Evolutionary conservation across 345 rosid species (phyloP).

Genomic region (Nasturtium officinale): DNA sequence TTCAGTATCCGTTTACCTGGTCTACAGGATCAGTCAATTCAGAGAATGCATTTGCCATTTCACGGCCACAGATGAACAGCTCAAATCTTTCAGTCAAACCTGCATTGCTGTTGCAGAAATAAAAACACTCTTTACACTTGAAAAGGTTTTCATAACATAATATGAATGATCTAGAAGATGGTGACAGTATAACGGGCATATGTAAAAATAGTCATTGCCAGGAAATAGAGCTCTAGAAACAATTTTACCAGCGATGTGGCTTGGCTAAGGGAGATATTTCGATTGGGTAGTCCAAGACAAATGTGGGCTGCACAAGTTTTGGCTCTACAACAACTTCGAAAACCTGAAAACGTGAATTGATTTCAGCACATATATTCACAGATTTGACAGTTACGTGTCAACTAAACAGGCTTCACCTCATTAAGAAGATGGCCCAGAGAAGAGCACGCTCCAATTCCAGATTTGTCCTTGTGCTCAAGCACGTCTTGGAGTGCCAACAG

Average conservation of each 20-base stretch:
- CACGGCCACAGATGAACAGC: slow-evolving; percentile 94
- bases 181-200: not conserved
- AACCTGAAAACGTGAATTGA: slow-evolving; percentile 51
- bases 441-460: slow-evolving; percentile 66
- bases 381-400: not conserved
- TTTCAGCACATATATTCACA: slow-evolving; percentile 14
- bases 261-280: slow-evolving; percentile 97
- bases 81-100: slow-evolving; percentile 96
- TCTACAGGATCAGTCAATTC: slow-evolving; percentile 94
- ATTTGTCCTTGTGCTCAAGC: slow-evolving; percentile 72
- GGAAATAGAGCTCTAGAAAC: slow-evolving; percentile 1
- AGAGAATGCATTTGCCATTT: slow-evolving; percentile 94
- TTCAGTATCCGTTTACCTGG: slow-evolving; percentile 56
- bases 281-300: slow-evolving; percentile 91
- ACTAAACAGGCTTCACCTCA: slow-evolving; percentile 57
- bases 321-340: slow-evolving; percentile 91
- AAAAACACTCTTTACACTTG: not conserved
- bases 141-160: not conserved
- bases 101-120: slow-evolving; percentile 47
- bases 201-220: too few relatives aligned
- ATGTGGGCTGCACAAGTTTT: slow-evolving; percentile 91
- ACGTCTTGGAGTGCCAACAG: slow-evolving; percentile 54
- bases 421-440: slow-evolving; percentile 87
- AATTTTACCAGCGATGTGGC: slow-evolving; percentile 75
- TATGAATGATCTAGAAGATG: slow-evolving; percentile 24